Evolutionary conservation across 2,329 filamentous ascomycete genomes (phyloP).

Genomic region (Aspergillus sp.): DNA sequence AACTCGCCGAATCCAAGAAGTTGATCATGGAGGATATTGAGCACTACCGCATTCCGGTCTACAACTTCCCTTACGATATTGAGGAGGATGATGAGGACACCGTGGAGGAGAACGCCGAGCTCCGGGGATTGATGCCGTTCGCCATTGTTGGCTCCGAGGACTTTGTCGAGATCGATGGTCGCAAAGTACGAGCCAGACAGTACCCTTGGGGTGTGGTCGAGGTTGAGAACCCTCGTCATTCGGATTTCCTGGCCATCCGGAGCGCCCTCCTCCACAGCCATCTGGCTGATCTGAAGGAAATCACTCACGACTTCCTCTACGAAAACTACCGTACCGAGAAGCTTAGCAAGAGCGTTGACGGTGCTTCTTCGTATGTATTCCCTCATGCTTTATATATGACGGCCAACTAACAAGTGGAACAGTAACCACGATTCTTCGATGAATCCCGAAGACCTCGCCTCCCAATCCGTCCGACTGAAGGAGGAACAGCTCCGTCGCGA

Average conservation of each 20-base stretch:
- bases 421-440: slow-evolving; percentile 76
- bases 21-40: slow-evolving; percentile 99
- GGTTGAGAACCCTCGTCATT: slow-evolving; percentile 98
- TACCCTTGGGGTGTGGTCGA: slow-evolving; percentile 99
- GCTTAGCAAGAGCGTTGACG: slow-evolving; percentile 98
- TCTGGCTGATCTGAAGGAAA: slow-evolving; percentile 97
- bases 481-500: slow-evolving; percentile 98
- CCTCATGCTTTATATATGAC: neutral
- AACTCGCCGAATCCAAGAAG: slow-evolving; percentile 99
- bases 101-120: slow-evolving; percentile 97
- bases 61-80: slow-evolving; percentile 99
- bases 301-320: slow-evolving; percentile 99
- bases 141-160: slow-evolving; percentile 98
- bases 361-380: slow-evolving; percentile 75
- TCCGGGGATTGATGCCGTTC: slow-evolving; percentile 96
- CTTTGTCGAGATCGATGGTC: slow-evolving; percentile 87
- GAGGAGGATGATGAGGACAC: slow-evolving; percentile 99
- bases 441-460: slow-evolving; percentile 96
- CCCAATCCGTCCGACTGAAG: slow-evolving; percentile 97
- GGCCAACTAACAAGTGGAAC: slow-evolving; percentile 14
- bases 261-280: slow-evolving; percentile 97
- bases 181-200: slow-evolving; percentile 88
- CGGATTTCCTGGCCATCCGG: slow-evolving; percentile 95
- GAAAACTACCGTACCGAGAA: slow-evolving; percentile 99
- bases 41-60: slow-evolving; percentile 98